phyloP scores from a whole-genome alignment of 257 asterid species.

The Scutellaria minor region DNA sequence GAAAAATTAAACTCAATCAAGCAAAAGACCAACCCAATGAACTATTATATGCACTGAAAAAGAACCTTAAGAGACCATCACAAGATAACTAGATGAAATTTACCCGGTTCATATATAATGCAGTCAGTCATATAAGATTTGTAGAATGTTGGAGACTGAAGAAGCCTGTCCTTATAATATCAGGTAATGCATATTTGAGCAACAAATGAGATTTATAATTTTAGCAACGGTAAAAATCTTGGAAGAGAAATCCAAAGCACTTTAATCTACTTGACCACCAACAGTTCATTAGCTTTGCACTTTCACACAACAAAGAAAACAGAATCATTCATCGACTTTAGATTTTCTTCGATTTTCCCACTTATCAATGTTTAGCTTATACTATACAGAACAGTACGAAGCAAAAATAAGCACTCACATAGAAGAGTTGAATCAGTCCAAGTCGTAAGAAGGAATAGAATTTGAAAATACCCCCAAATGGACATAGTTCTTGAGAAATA shows the following conservation, averaged over 20 bases:
- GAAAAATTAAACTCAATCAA: background rate
- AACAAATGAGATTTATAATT: background rate
- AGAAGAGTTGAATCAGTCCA: slow-evolving; percentile 80
- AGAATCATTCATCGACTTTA: slow-evolving; percentile 21
- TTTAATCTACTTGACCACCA: slow-evolving; percentile 7
- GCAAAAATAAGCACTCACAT: slow-evolving; percentile 62
- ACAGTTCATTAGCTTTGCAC: background rate
- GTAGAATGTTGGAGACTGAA: background rate
- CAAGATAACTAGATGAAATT: background rate
- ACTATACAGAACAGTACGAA: slow-evolving; percentile 14
- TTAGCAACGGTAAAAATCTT: background rate
- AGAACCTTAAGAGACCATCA: background rate
- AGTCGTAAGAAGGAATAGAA: slow-evolving; percentile 72
- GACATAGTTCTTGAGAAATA: slow-evolving; percentile 49
- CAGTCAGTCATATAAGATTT: slow-evolving; percentile 3
- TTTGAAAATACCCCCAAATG: slow-evolving; percentile 60
- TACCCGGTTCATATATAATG: background rate
- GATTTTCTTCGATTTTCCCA: background rate
- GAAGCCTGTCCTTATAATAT: slow-evolving; percentile 11
- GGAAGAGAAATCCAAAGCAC: background rate
- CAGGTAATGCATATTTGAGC: slow-evolving; percentile 12
- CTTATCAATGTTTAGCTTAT: slow-evolving; percentile 29
- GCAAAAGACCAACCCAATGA: background rate
- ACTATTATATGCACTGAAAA: background rate
- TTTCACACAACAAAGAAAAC: background rate